These are phyloP conservation scores for Penicillium corylophilum DNA, from an alignment of 2,329 filamentous ascomycete species.

Conservation along the genomic window DNA sequence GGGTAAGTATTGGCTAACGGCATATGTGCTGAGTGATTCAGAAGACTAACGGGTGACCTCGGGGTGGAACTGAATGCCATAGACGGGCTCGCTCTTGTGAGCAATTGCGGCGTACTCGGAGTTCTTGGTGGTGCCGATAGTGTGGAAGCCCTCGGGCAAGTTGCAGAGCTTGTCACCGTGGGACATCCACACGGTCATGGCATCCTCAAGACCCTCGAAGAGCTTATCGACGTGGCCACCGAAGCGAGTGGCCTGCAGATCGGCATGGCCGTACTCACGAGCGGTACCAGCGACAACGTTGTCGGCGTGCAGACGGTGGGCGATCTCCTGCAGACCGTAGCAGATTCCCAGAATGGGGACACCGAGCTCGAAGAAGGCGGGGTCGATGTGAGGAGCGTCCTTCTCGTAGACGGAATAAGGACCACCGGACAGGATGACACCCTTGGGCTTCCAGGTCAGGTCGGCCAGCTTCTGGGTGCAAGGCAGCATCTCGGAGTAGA, in stretches of 20 bases:
- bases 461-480: conserved; percentile 80
- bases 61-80: conserved; percentile 85
- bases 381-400: conserved; percentile 75
- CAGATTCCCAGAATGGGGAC: conserved; percentile 62
- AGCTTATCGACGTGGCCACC: conserved; percentile 68
- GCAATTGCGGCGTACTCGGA: conserved; percentile 72
- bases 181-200: conserved; percentile 77
- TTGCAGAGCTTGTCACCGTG: conserved; percentile 81
- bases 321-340: conserved; percentile 69
- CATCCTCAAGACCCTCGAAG: conserved; percentile 71
- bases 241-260: conserved; percentile 61
- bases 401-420: conserved; percentile 79
- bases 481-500: conserved; percentile 85
- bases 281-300: conserved; percentile 68
- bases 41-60: conserved; percentile 47
- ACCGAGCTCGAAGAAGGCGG: conserved; percentile 72
- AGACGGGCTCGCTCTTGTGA: conserved; percentile 63
- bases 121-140: conserved; percentile 73
- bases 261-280: conserved; percentile 70
- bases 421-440: conserved; percentile 71
- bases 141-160: conserved; percentile 70
- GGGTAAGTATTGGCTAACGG: conserved; percentile 22
- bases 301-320: conserved; percentile 63
- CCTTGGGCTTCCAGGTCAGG: conserved; percentile 75
- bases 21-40: not conserved